Base-by-base conservation (phyloP, 768 basidiomycete genomes). In the Mycena polygramma region DNA sequence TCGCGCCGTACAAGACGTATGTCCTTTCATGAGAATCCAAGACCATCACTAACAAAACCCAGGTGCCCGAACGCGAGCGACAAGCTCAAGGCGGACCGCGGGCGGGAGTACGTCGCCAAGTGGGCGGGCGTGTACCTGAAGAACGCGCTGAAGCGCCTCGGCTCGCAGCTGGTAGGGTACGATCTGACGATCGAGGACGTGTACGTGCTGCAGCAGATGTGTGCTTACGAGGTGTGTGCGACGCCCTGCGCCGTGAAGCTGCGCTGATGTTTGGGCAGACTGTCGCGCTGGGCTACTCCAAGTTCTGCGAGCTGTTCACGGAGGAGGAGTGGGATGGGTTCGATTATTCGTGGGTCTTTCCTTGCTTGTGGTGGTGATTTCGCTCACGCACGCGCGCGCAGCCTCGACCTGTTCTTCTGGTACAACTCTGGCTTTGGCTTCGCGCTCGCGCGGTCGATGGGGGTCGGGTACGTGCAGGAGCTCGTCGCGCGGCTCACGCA, bases 291-390 rank as follows among this genome's bases (percentile, higher is more conserved):
- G 96, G 95, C 11, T 97, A 95, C 77, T 96, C 94, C 19, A 92
- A 91, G 72, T 98, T 97, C 81, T 98, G 96, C 72, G 90, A 91
- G 64, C 83, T 98, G 4, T 98, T 98, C 80, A 95, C 94, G 0
- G 87, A 92, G 75, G 90, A 94, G 52, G 96, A 98, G 80, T 98
- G 96, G 96, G 91, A 94, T 77, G 95, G 95, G 0, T 97, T 96
- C 78, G 88, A 94, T 78, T 97, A 98, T 71, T 86, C 92, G 89
- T 94, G 73, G 65, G 92, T 82, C 30, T 22, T 52, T 49, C 17
- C 24, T 52, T 17, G 35, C 35, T 48, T 20, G 43, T 30, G 24
- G 13, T 17, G 45, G 46, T 9, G 22, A 1, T 11, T n/a, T 7
- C 26, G 35, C 13, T 7, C 45, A 30, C 37, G 24, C 51, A 39